Conservation (phyloP, 2,329 filamentous ascomycete genomes). For the Diaporthe citri region DNA sequence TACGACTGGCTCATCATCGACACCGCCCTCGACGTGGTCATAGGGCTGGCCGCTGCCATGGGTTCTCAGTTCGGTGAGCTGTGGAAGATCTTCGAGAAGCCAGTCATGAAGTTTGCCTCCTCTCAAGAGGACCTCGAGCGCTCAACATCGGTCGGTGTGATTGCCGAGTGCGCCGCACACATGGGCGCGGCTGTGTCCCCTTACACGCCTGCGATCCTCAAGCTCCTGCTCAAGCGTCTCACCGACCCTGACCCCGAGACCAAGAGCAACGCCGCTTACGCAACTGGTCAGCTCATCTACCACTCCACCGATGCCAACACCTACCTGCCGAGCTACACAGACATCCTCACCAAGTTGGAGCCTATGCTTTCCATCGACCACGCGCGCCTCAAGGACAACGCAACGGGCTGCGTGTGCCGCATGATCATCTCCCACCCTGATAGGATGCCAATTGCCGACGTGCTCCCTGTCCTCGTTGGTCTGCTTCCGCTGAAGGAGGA, state of each 20-base stretch:
- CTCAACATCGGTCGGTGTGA: constrained; percentile 88
- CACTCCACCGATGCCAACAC: constrained; percentile 82
- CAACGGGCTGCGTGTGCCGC: constrained; percentile 88
- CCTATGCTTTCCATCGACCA: constrained; percentile 82
- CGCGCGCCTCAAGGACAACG: constrained; percentile 90
- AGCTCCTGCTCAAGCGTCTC: constrained; percentile 86
- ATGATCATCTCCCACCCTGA: constrained; percentile 94
- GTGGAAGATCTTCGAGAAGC: constrained; percentile 97
- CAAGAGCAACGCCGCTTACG: constrained; percentile 96
- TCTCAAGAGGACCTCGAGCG: constrained; percentile 90
- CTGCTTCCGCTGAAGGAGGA: constrained; percentile 92
- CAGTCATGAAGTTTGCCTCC: constrained; percentile 87
- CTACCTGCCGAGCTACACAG: constrained; percentile 80
- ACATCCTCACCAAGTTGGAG: constrained; percentile 88
- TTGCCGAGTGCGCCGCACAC: constrained; percentile 90
- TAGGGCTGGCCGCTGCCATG: constrained; percentile 84
- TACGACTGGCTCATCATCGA: constrained; percentile 98
- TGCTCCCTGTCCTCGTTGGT: constrained; percentile 83
- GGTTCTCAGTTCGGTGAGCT: constrained; percentile 86
- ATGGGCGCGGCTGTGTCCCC: constrained; percentile 86
- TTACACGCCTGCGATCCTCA: constrained; percentile 82
- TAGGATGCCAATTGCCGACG: constrained; percentile 81
- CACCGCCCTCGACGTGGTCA: constrained; percentile 91
- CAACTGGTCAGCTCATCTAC: constrained; percentile 85
- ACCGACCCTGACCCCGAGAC: constrained; percentile 91